Percentiles rank a stretch among this genome's conserved stretches.
Evolutionary conservation across 2,329 filamentous ascomycete genomes (phyloP).

Genomic region (Apiospora pterosperma): DNA sequence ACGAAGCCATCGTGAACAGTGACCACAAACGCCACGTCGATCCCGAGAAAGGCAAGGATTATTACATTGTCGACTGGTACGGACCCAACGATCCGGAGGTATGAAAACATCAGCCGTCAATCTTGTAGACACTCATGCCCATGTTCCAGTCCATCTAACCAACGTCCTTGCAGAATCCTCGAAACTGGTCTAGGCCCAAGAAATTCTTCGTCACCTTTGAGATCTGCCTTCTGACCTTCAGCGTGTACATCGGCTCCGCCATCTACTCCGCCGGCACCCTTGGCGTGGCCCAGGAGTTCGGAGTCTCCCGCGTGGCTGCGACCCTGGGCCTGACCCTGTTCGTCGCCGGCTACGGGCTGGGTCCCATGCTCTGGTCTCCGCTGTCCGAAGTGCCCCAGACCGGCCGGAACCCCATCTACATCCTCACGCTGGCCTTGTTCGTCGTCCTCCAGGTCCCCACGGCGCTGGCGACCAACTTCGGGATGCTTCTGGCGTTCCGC

Average conservation of each 20-base stretch:
- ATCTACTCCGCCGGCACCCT: conserved; percentile 19
- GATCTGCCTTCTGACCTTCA: conserved; percentile 23
- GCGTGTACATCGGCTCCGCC: conserved; percentile 22
- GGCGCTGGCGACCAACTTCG: conserved; percentile 50
- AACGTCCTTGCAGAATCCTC: conserved; percentile 20
- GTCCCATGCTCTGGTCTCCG: conserved; percentile 54
- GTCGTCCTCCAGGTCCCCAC: conserved; percentile 52
- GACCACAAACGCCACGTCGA: conserved; percentile 31
- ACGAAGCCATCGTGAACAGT: conserved; percentile 12
- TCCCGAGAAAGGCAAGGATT: conserved; percentile 48
- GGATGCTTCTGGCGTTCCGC: conserved; percentile 48
- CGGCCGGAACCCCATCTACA: conserved; percentile 56
- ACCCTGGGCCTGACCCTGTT: conserved; percentile 22
- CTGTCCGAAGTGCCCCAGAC: conserved; percentile 55
- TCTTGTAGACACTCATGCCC: not conserved
- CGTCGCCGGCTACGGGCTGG: conserved; percentile 24
- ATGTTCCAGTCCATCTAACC: conserved; percentile 2
- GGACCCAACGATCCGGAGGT: conserved; percentile 42
- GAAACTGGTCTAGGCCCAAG: conserved; percentile 35
- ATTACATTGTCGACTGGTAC: conserved; percentile 48
- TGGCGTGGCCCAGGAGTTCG: conserved; percentile 15
- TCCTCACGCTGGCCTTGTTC: conserved; percentile 55
- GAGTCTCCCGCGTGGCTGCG: conserved; percentile 16
- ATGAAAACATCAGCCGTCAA: not conserved
- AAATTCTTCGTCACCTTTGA: conserved; percentile 29